phyloP scores from a whole-genome alignment of 331 rosid species.

The Quercus phellos region DNA sequence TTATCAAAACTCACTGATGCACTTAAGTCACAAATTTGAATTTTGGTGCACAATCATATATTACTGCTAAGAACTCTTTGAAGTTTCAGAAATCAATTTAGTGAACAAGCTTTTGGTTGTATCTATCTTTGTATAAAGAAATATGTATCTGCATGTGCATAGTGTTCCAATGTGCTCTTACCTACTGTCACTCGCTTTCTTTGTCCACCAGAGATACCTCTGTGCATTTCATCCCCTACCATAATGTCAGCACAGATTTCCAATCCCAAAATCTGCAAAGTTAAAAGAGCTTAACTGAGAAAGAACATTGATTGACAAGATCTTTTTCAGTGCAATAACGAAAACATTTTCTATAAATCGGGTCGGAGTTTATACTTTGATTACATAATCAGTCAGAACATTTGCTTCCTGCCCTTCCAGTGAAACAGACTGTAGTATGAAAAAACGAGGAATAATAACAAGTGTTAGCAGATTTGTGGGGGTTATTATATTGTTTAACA shows the following conservation, averaged over 20 bases:
- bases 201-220: constrained; percentile 91
- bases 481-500: no score
- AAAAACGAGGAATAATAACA: not conserved
- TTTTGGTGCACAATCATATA: no score
- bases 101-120: not conserved
- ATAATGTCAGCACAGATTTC: constrained; percentile 84
- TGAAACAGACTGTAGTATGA: constrained; percentile 61
- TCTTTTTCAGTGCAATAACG: not conserved
- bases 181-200: constrained; percentile 83
- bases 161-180: constrained; percentile 5
- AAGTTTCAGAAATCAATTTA: no score
- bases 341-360: no score
- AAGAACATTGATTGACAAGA: not conserved
- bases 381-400: constrained; percentile 70
- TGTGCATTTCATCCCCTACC: constrained; percentile 81
- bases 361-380: constrained; percentile 47
- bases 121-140: not conserved
- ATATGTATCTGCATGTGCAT: no score
- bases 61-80: not conserved
- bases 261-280: constrained; percentile 73
- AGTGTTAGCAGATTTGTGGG: no score
- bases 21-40: no score
- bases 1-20: no score
- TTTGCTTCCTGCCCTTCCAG: constrained; percentile 77
- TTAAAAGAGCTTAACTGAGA: not conserved